Evolutionary conservation across 306 rosid genomes (phyloP), one percentile per base, ranked within the genome.

Genomic region (Corylus avellana): DNA sequence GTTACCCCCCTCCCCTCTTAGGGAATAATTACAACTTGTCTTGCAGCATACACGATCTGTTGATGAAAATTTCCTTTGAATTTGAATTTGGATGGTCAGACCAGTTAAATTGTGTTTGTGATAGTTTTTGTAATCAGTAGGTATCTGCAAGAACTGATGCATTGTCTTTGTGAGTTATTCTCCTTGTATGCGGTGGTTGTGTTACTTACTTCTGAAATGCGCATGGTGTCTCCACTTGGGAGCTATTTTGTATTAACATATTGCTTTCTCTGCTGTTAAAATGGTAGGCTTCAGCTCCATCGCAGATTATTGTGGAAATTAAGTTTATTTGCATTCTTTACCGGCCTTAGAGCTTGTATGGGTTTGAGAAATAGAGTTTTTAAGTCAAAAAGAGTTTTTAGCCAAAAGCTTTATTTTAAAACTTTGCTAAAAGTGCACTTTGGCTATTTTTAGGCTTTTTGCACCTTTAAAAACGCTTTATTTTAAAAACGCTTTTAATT

Each of bases 1-100:
- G 77, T 42, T 69, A 13, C 58, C 48, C 84, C 50, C 70, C 73
- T 61, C 77, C 74, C 64, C 17, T 75, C 82, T 70, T 69, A 20
- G 56, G 78, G 58, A 87, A 83, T 85, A 88, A 84, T 80, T 70
- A 56, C 39, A 64, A 70, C 48, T 27, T 51, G 13, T 49, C 20
- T n/a, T 68, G 49, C 20, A 53, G 68, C 67, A 76, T 50, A 27
- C 56, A 17, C 27, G 2, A 37, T 79, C 47, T 50, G 48, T 22
- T 54, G 76, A 57, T 67, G 73, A 66, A 73, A 80, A 29, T 53
- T 58, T 10, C 53, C 1, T 3, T 29, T 70, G 49, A 59, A 53
- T 58, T 49, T 59, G 35, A 64, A 77, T 27, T 47, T 11, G 13
- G 27, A 42, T 74, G 20, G 32, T 76, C 49, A 12, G 16, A 47